Evolutionary conservation across 2,329 filamentous ascomycete species (phyloP), one percentile per base, ranked within the genome.

Genomic region (Lachnellula hyalina): DNA sequence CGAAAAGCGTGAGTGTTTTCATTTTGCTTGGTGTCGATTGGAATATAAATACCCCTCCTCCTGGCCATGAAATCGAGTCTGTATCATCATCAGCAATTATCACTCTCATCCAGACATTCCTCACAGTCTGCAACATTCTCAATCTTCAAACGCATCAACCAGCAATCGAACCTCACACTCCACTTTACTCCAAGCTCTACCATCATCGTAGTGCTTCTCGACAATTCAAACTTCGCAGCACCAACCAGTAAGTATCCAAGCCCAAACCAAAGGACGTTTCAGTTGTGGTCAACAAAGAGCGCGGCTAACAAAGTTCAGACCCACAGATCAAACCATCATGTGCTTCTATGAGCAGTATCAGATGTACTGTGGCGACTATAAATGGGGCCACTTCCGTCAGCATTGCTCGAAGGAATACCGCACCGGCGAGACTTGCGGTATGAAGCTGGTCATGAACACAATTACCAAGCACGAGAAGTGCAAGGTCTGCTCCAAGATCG

Each of bases 331-430:
- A 49, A 67, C 65, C 75, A 79, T 70, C 65, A 96, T 97, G 93
- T 96, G 93, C 77, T 96, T 94, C 79, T 97, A 92, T 78, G 91
- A 96, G 68, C 88, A 93, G 74, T 90, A 87, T 72, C 82, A 84
- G 65, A 96, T 89, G 81, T 73, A 73, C 55, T 97, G 93, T 75
- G 88, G 89, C 68, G 93, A 90, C 80, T 96, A 88, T 86, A 90
- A 91, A 73, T 97, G 92, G 92, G 89, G 90, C 63, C 87, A 87
- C 75, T 96, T 96, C 77, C 85, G 89, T 63, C 83, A 92, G 73
- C 92, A 96, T 71, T 97, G 93, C 80, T 86, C 88, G 73, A 91
- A 90, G 74, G 93, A 96, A 72, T 95, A 96, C 76, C 89, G 93
- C 62, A 96, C 89, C 63, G 93, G 93, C 67, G 93, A 97, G 78